phyloP scores from a whole-genome alignment of 2,329 filamentous ascomycete species.

The Thermothelomyces thermophilus region DNA sequence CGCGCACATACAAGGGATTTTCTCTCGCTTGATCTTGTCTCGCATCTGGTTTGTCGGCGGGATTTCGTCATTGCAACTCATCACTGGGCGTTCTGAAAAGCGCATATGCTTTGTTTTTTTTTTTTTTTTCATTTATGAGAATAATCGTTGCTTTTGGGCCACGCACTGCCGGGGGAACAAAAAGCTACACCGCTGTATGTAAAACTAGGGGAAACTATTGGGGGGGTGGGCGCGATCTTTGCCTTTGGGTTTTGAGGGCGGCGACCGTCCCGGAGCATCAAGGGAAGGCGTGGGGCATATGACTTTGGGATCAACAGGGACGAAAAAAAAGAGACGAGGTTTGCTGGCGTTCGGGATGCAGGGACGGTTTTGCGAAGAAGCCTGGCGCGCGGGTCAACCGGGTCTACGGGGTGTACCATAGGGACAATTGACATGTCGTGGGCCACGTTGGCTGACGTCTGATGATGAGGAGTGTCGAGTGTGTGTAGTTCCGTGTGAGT shows the following conservation, averaged over 20 bases:
- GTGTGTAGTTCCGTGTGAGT: background rate
- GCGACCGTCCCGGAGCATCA: conserved; percentile 2
- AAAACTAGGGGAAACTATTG: background rate
- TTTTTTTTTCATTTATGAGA: conserved; percentile 9
- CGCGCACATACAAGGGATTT: background rate
- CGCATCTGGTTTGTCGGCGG: conserved; percentile 18
- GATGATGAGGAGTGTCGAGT: background rate
- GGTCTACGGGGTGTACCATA: conserved; percentile 10
- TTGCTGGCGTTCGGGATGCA: conserved; percentile 16
- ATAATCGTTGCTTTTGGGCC: conserved; percentile 14
- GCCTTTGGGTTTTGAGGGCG: background rate
- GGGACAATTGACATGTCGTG: conserved; percentile 7
- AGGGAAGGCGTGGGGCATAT: conserved; percentile 3
- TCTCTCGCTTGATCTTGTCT: conserved; percentile 21
- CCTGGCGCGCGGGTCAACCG: conserved; percentile 12
- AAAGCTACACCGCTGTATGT: conserved; percentile 4
- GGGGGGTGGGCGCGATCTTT: background rate
- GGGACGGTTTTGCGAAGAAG: conserved; percentile 7
- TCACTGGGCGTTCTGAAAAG: conserved; percentile 20
- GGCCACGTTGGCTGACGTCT: background rate
- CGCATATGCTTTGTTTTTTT: conserved; percentile 17
- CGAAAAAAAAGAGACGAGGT: conserved; percentile 11
- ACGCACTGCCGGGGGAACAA: background rate
- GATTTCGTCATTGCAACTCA: conserved; percentile 14
- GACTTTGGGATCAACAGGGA: conserved; percentile 6